Evolutionary conservation across 108 stramenopile species (phyloP), one percentile per base, ranked within the genome.

Genomic region (Nitzschia palea): DNA sequence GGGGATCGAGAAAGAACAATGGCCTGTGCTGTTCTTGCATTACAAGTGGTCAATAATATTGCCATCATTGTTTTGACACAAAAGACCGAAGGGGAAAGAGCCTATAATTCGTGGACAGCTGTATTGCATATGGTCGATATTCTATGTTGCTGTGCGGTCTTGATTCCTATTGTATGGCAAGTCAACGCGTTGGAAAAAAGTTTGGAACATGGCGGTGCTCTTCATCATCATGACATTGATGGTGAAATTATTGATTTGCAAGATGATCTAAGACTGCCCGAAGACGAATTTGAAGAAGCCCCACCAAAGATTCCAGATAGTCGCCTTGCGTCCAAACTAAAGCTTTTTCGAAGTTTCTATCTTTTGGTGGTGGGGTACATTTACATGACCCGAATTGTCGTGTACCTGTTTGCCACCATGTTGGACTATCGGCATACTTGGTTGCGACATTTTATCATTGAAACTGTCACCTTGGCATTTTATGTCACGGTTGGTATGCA

Each of bases 121-220:
- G 50, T 98, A 30, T 80, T 99, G 23, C 96, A 98, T 71, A 63
- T 99, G 32, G 87, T 98, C 6, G 99, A 99, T 70, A 92, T 98
- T 31, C n/a, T 97, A 31, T 98, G 99, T 71, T 98, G 99, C 71
- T 91, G 87, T 64, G 95, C 93, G 34, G 85, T 99, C n/a, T 76
- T 98, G 17, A 52, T 98, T 55, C 99, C 99, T 12, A 97, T 99
- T 66, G 89, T 97, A 20, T 98, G 97, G 97, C 90, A 90, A 70
- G 89, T 95, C 27, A 89, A 89, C 51, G 56, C 81, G 26, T 66
- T 92, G 37, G 89, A 93, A 71, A 85, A 84, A 66, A 87, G 62
- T 54, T 55, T 94, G 34, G 78, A 80, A 45, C 68, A 71, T 27
- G 69, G 81, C 51, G 37, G 62, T 34, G 57, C 58, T 33, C 48